Percentiles rank a stretch among this genome's conserved stretches.
These are phyloP conservation scores for Selenicereus undatus DNA, from an alignment of 148 eudicot species.

Conservation along the genomic window DNA sequence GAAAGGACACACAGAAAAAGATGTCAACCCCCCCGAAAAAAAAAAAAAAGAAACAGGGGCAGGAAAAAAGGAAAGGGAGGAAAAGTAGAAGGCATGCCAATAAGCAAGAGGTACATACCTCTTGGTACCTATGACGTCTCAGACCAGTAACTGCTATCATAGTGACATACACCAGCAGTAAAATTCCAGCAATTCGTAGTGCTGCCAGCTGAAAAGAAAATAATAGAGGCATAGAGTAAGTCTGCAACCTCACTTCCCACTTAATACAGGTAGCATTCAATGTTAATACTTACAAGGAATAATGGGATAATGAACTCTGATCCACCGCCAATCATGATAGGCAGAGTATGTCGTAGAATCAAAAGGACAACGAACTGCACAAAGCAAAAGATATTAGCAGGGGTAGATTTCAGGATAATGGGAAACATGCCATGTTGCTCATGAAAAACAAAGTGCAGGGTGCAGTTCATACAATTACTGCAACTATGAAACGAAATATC, in stretches of 20 bases:
- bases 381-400: neutral
- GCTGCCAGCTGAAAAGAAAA: slow-evolving; percentile 29
- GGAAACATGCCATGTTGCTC: neutral
- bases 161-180: slow-evolving; percentile 34
- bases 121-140: slow-evolving; percentile 28
- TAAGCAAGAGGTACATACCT: slow-evolving; percentile 12
- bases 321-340: slow-evolving; percentile 58
- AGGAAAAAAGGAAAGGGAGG: neutral
- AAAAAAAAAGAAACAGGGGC: too few relatives aligned
- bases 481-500: slow-evolving; percentile 50
- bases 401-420: neutral
- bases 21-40: neutral
- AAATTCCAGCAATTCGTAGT: slow-evolving; percentile 27
- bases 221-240: neutral
- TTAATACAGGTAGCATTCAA: neutral
- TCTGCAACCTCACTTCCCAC: neutral
- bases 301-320: slow-evolving; percentile 53
- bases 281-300: slow-evolving; percentile 46
- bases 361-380: slow-evolving; percentile 77
- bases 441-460: slow-evolving; percentile 17
- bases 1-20: neutral
- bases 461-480: slow-evolving; percentile 52
- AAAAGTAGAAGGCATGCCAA: neutral
- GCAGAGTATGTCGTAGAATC: slow-evolving; percentile 71
- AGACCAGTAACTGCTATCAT: slow-evolving; percentile 31